Percentiles rank a stretch among this genome's conserved stretches.
phyloP scores from a whole-genome alignment of 257 asterid species.

The Linderniella brevidens region DNA sequence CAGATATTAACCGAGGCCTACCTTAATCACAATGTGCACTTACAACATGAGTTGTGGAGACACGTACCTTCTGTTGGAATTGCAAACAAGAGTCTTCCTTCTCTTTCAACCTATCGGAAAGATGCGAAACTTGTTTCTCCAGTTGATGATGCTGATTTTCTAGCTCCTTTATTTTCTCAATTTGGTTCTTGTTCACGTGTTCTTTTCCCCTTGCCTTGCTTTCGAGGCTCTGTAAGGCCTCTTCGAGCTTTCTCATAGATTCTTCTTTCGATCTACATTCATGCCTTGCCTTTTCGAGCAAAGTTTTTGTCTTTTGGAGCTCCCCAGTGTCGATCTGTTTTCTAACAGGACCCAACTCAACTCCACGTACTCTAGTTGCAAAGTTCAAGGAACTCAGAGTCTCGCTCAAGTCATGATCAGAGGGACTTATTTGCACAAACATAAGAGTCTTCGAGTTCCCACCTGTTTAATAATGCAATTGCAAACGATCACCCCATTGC shows the following conservation, averaged over 20 bases:
- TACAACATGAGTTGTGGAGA: too few relatives aligned
- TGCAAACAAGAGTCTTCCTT: constrained; percentile 54
- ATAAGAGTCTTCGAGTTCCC: constrained; percentile 90
- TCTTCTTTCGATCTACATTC: constrained; percentile 68
- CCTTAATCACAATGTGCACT: too few relatives aligned
- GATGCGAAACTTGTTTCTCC: constrained; percentile 51
- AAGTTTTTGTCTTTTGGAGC: constrained; percentile 56
- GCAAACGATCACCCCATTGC: neutral
- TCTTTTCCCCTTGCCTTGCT: constrained; percentile 77
- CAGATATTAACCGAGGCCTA: neutral
- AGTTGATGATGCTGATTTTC: constrained; percentile 51
- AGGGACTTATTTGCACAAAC: constrained; percentile 99
- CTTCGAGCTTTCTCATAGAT: constrained; percentile 64
- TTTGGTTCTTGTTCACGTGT: constrained; percentile 43
- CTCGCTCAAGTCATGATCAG: constrained; percentile 75
- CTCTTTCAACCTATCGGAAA: constrained; percentile 56
- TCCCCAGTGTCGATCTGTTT: constrained; percentile 71
- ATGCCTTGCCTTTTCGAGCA: constrained; percentile 76
- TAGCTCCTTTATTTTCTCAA: constrained; percentile 65
- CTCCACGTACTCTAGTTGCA: constrained; percentile 86
- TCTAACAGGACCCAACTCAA: constrained; percentile 74
- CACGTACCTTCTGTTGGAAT: constrained; percentile 65
- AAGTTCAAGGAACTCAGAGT: constrained; percentile 80
- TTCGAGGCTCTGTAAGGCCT: constrained; percentile 57
- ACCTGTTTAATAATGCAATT: constrained; percentile 25